Base-by-base conservation (phyloP, 169 alveolate species). In the Theileria orientalis region DNA sequence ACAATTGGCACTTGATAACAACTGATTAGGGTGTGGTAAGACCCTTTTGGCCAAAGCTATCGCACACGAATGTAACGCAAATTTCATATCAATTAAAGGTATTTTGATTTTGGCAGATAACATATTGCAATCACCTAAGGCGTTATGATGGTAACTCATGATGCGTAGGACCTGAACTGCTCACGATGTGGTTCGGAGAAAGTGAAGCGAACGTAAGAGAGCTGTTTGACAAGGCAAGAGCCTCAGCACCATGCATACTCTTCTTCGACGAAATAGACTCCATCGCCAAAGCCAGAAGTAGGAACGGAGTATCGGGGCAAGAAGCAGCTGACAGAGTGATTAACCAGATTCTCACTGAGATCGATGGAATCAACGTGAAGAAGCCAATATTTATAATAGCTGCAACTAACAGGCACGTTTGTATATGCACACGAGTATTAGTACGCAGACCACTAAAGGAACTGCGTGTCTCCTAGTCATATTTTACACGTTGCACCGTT, bases 221-320 rank as follows among this genome's bases (percentile, higher is more conserved):
- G 56, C 59, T 89, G 66, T 89, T 89, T 71, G 93, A 89, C 76
- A 89, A 89, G 70, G 93, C 93, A 1, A 46, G 93, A 11, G 93
- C 93, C n/a, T 94, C 95, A 32, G 93, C 97, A 32, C 97, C 97
- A 1, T 91, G 96, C 70, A 88, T 94, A 11, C 84, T 94, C n/a
- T 94, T 95, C 83, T 94, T 95, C 69, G 99, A 98, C 79, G 99
- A 98, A 90, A 96, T 98, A 29, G 99, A 98, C 86, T 96, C 99
- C 3, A 93, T 98, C 66, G 99, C 95, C 2, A 84, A 85, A 73
- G 83, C 85, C 47, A 83, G 99, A 74, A 89, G 90, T 51, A 72
- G 83, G 11, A 93, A 91, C 25, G 47, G 73, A 46, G 66, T 85
- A 64, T 87, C 92, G 42, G 95, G 94, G 23, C 95, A 97, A 54